Percentiles rank a stretch among this genome's conserved stretches.
These are phyloP conservation scores for Yarrowia osloensis DNA, from an alignment of 805 yeast genomes.

Conservation along the genomic window DNA sequence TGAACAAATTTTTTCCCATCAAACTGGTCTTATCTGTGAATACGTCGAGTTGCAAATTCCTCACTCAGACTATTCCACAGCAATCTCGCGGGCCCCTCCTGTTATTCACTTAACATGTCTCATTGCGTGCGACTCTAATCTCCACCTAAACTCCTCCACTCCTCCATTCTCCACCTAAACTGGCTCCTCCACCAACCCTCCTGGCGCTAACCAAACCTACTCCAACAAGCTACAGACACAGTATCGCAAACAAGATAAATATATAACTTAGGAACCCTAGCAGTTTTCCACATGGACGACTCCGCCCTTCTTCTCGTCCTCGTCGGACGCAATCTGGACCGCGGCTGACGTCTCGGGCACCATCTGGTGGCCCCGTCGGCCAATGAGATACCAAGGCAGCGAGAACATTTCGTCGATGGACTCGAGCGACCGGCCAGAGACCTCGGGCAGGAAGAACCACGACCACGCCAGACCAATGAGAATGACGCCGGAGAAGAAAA, in stretches of 20 bases:
- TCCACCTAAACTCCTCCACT: neutral
- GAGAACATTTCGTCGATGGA: slow-evolving; percentile 54
- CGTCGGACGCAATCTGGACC: slow-evolving; percentile 3
- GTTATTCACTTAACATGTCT: neutral
- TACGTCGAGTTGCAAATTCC: too few relatives aligned
- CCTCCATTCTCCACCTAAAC: neutral
- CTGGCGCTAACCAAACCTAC: neutral
- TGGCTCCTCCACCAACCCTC: neutral
- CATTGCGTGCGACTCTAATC: neutral
- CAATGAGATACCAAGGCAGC: slow-evolving; percentile 60
- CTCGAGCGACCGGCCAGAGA: slow-evolving; percentile 54
- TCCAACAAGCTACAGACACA: neutral
- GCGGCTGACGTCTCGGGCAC: slow-evolving; percentile 20
- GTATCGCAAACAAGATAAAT: neutral
- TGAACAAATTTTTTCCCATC: too few relatives aligned
- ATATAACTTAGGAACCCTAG: neutral
- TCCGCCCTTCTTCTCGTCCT: slow-evolving; percentile 18
- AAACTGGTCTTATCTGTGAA: too few relatives aligned
- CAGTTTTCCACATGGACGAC: slow-evolving; percentile 20
- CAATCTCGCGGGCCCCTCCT: too few relatives aligned
- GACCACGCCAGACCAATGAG: slow-evolving; percentile 49
- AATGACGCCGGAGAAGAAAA: slow-evolving; percentile 51
- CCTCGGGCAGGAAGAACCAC: slow-evolving; percentile 55
- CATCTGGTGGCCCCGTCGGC: slow-evolving; percentile 38
- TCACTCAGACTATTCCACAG: too few relatives aligned